phyloP scores from a whole-genome alignment of 352 stramenopile species.

The Globisporangium rhizosaccharum region DNA sequence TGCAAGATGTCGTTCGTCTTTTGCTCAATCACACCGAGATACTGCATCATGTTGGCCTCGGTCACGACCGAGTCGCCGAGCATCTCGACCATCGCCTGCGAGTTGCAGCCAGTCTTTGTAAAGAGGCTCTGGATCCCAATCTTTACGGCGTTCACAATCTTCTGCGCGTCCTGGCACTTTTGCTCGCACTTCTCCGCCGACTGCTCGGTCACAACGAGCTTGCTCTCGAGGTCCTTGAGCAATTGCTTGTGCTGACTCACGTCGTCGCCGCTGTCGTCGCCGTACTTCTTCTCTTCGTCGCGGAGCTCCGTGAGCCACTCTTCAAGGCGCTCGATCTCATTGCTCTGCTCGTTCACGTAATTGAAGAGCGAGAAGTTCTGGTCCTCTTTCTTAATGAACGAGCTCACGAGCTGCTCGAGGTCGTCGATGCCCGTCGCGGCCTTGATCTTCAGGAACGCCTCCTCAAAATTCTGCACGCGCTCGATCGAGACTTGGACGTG shows the following conservation, averaged over 20 bases:
- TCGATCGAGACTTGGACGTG: slow-evolving; percentile 87
- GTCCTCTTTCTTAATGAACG: slow-evolving; percentile 95
- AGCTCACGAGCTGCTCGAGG: slow-evolving; percentile 88
- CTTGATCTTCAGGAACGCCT: slow-evolving; percentile 94
- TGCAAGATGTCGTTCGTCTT: slow-evolving; percentile 91
- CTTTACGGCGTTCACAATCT: slow-evolving; percentile 89
- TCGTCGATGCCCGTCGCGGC: slow-evolving; percentile 89
- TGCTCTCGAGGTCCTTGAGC: slow-evolving; percentile 82
- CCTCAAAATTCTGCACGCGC: slow-evolving; percentile 93
- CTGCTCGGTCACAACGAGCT: slow-evolving; percentile 70
- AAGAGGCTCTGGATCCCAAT: slow-evolving; percentile 70
- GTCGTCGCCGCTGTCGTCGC: slow-evolving; percentile 78
- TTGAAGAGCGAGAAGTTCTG: slow-evolving; percentile 97
- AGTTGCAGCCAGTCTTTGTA: slow-evolving; percentile 77
- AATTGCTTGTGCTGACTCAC: slow-evolving; percentile 88
- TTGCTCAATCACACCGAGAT: slow-evolving; percentile 93
- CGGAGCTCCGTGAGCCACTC: slow-evolving; percentile 66
- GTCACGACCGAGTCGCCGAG: slow-evolving; percentile 86
- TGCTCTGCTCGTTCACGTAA: slow-evolving; percentile 93
- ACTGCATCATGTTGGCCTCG: slow-evolving; percentile 94
- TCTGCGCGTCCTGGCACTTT: slow-evolving; percentile 86
- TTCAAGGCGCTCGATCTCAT: slow-evolving; percentile 91
- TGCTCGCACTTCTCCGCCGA: slow-evolving; percentile 87
- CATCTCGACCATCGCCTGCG: slow-evolving; percentile 79
- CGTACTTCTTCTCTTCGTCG: slow-evolving; percentile 84